phyloP scores from a whole-genome alignment of 805 yeast species.

The Spathaspora sp. region DNA sequence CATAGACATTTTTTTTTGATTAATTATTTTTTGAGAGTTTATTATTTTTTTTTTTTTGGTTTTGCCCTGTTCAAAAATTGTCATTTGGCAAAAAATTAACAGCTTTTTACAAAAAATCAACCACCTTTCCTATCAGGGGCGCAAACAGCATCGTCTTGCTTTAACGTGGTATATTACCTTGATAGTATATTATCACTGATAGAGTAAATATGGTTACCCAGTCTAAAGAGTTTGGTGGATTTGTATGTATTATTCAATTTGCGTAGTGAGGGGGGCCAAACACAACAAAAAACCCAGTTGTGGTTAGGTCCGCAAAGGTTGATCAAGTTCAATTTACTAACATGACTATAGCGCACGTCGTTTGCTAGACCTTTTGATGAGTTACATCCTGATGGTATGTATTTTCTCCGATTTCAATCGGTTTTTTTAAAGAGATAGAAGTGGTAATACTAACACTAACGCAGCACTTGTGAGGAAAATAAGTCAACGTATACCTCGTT shows the following conservation, averaged over 20 bases:
- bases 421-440: too few species aligned
- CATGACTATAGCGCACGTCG: not conserved
- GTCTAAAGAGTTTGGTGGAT: not conserved
- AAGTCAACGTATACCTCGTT: slow-evolving; percentile 13
- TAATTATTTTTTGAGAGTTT: not conserved
- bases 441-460: slow-evolving; percentile 11
- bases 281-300: too few species aligned
- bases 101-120: not conserved
- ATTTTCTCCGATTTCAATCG: not conserved
- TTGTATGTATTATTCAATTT: not conserved
- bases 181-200: not conserved
- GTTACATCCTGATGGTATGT: slow-evolving; percentile 16
- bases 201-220: not conserved
- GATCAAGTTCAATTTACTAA: not conserved
- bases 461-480: slow-evolving; percentile 14
- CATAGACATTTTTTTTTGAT: not conserved
- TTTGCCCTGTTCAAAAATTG: not conserved
- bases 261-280: not conserved
- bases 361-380: not conserved
- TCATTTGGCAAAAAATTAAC: not conserved
- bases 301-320: too few species aligned
- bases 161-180: not conserved
- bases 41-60: not conserved
- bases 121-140: not conserved
- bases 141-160: not conserved